Evolutionary conservation across 805 yeast genomes (phyloP).

Genomic region (Dipodascus albidus): DNA sequence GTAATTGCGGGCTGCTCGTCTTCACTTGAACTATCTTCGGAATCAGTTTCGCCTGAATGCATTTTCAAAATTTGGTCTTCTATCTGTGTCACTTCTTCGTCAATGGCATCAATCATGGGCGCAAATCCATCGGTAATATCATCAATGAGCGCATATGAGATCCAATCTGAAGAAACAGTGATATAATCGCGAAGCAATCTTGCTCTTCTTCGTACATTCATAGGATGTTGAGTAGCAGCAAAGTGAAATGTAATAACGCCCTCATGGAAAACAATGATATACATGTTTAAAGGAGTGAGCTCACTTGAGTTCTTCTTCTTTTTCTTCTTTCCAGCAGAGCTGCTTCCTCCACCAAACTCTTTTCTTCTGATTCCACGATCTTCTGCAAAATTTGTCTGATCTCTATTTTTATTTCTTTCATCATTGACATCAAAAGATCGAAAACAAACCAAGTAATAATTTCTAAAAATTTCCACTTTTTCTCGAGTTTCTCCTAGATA

Average conservation of each 20-base stretch:
- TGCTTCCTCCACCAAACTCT: background rate
- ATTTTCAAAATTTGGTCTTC: slow-evolving; percentile 83
- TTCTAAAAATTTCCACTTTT: slow-evolving; percentile 84
- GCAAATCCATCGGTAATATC: slow-evolving; percentile 97
- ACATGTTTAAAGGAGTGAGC: slow-evolving; percentile 81
- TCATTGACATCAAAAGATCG: slow-evolving; percentile 60
- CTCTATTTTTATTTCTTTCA: slow-evolving; percentile 1
- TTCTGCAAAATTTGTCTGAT: background rate
- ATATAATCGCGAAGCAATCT: slow-evolving; percentile 77
- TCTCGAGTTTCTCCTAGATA: slow-evolving; percentile 89
- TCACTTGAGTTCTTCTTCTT: background rate
- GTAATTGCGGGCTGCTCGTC: slow-evolving; percentile 23
- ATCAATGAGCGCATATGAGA: slow-evolving; percentile 90
- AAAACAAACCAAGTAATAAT: slow-evolving; percentile 87
- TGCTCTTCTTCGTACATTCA: slow-evolving; percentile 89
- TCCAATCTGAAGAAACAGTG: slow-evolving; percentile 91
- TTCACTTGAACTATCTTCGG: slow-evolving; percentile 30
- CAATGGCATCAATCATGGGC: slow-evolving; percentile 89
- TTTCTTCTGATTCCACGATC: background rate
- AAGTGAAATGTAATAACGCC: slow-evolving; percentile 92
- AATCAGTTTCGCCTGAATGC: slow-evolving; percentile 56
- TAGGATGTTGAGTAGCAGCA: slow-evolving; percentile 91
- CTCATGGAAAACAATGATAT: slow-evolving; percentile 79
- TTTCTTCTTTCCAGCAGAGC: background rate
- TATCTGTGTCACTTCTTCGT: slow-evolving; percentile 86